Conservation (phyloP, 129 eudicot species). For the Tagetes erecta region DNA sequence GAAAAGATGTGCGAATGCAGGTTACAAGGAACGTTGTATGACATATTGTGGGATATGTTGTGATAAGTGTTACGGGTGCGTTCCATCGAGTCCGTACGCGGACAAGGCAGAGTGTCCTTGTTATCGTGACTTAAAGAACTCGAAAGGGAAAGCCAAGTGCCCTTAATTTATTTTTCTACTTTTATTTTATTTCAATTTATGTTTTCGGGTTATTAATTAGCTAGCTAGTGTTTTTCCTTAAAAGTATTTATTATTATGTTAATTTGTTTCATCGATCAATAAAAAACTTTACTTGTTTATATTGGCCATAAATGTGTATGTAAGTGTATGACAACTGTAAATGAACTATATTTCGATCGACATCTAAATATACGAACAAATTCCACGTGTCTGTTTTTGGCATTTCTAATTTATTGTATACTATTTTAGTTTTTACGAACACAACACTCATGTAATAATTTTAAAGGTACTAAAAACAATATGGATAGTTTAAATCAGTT, state of each 20-base stretch:
- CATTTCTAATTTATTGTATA: too few species aligned
- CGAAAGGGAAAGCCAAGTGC: slow-evolving; percentile 75
- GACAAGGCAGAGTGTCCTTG: slow-evolving; percentile 73
- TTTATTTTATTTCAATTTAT: background rate
- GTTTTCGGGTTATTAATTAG: background rate
- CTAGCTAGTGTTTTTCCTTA: too few species aligned
- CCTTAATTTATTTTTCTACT: slow-evolving; percentile 30
- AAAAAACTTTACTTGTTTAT: background rate
- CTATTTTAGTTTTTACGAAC: too few species aligned
- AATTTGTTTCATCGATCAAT: background rate
- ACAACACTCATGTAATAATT: too few species aligned
- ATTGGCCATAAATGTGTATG: background rate
- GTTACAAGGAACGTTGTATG: slow-evolving; percentile 44
- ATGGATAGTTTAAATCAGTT: too few species aligned
- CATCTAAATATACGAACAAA: too few species aligned
- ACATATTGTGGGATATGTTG: slow-evolving; percentile 61
- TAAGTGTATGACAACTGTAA: too few species aligned
- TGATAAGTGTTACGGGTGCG: slow-evolving; percentile 49
- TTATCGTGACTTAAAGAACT: slow-evolving; percentile 54
- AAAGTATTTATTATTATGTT: background rate
- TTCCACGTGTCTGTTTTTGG: too few species aligned
- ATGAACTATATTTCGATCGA: too few species aligned
- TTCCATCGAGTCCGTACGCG: slow-evolving; percentile 67
- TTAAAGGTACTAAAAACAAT: too few species aligned
- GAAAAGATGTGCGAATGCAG: slow-evolving; percentile 41